phyloP scores from a whole-genome alignment of 768 basidiomycete genomes.

The Holtermanniella nyarrowii region DNA sequence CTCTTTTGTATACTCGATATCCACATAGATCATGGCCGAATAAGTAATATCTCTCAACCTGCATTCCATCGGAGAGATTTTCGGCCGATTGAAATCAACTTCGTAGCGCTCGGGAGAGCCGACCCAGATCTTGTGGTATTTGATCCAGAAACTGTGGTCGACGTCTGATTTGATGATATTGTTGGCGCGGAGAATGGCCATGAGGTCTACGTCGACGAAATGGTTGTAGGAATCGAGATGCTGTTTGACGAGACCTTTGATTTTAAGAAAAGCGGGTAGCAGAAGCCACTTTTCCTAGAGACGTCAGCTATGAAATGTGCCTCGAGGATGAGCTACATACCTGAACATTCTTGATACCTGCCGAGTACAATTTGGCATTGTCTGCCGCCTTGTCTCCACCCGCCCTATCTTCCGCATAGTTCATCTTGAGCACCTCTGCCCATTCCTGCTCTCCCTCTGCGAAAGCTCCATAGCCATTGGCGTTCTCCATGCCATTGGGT shows the following conservation, averaged over 20 bases:
- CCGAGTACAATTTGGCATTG: conserved; percentile 47
- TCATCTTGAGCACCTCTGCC: conserved; percentile 34
- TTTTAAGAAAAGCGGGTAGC: conserved; percentile 88
- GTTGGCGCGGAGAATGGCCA: conserved; percentile 57
- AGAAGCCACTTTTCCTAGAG: conserved; percentile 94
- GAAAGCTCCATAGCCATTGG: conserved; percentile 15
- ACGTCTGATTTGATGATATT: conserved; percentile 74
- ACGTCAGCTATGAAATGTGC: conserved; percentile 1
- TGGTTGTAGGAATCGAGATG: conserved; percentile 99
- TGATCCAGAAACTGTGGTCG: conserved; percentile 86
- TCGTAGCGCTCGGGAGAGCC: conserved; percentile 86
- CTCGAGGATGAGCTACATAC: conserved; percentile 45
- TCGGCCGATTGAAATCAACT: conserved; percentile 62
- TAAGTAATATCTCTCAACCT: conserved; percentile 92
- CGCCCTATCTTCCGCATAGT: conserved; percentile 44
- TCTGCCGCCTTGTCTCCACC: conserved; percentile 42
- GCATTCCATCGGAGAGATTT: conserved; percentile 92
- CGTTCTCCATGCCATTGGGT: conserved; percentile 1
- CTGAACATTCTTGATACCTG: conserved; percentile 83
- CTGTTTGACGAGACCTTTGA: conserved; percentile 97
- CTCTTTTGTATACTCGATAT: conserved; percentile 87
- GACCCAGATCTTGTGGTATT: conserved; percentile 90
- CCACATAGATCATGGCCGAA: conserved; percentile 82
- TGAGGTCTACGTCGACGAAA: conserved; percentile 93
- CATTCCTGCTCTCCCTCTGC: conserved; percentile 39